Conservation (phyloP, 257 asterid species). For the Rauvolfia tetraphylla region DNA sequence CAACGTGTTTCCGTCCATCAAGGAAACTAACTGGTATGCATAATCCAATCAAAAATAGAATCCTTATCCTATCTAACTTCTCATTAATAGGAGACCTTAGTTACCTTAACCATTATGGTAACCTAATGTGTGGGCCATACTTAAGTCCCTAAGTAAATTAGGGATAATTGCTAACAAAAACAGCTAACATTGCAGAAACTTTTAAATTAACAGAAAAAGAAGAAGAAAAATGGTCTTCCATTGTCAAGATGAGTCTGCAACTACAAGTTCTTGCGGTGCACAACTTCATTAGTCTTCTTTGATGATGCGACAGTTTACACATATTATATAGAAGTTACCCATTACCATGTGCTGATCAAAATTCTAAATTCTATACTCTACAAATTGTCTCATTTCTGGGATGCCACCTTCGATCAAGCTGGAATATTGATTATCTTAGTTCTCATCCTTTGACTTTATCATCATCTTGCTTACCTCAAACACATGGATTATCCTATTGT, state of each 20-base stretch:
- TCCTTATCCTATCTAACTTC: no score
- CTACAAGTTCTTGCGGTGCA: constrained; percentile 10
- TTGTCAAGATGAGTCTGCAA: constrained; percentile 1
- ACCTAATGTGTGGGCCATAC: no score
- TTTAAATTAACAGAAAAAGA: no score
- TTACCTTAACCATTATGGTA: no score
- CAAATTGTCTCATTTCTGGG: no score
- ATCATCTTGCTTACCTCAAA: neutral
- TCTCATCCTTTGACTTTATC: constrained; percentile 6
- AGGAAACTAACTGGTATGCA: no score
- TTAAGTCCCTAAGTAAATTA: no score
- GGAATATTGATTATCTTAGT: neutral
- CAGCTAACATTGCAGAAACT: no score
- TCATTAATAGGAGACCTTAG: no score
- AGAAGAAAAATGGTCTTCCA: neutral
- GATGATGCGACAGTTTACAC: constrained; percentile 1
- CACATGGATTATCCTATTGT: neutral
- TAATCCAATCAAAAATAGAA: no score
- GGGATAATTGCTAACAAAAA: no score
- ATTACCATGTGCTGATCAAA: neutral
- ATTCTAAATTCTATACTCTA: neutral
- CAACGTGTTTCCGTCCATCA: no score
- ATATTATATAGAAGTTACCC: neutral
- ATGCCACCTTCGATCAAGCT: constrained; percentile 14
- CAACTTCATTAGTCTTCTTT: neutral